A percentile compares a stretch with the other conserved stretches of the same genome.
Conservation (phyloP, 2,329 filamentous ascomycete species). For the Fusarium xylarioides region DNA sequence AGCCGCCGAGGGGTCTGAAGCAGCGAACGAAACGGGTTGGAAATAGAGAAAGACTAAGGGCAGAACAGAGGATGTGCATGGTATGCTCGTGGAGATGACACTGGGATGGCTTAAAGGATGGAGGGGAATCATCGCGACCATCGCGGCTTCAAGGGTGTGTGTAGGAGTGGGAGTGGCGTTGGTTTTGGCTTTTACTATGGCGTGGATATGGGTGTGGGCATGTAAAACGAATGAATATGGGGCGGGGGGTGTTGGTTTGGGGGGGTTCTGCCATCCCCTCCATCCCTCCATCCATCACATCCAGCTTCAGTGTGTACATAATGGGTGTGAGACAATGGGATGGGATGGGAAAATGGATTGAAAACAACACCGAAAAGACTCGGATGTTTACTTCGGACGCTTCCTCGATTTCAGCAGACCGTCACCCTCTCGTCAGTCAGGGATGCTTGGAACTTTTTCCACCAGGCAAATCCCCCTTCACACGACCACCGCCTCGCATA, state of each 20-base stretch:
- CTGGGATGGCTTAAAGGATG: constrained; percentile 14
- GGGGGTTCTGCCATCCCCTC: background rate
- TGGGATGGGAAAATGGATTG: constrained; percentile 11
- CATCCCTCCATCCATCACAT: constrained; percentile 6
- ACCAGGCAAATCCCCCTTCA: constrained; percentile 8
- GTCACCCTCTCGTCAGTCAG: constrained; percentile 5
- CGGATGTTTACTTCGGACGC: constrained; percentile 7
- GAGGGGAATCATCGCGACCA: constrained; percentile 17
- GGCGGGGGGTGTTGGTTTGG: background rate
- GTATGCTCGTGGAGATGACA: constrained; percentile 36
- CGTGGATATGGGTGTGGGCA: constrained; percentile 4
- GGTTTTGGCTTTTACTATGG: constrained; percentile 3
- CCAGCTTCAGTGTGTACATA: background rate
- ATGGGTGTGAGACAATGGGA: constrained; percentile 26
- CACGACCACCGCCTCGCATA: constrained; percentile 19
- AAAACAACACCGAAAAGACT: constrained; percentile 31
- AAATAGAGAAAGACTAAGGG: constrained; percentile 29
- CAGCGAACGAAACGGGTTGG: constrained; percentile 27
- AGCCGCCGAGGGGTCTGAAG: constrained; percentile 42
- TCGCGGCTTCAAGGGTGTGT: constrained; percentile 26
- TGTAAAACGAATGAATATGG: constrained; percentile 1
- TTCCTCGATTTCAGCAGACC: constrained; percentile 6
- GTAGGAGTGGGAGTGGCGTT: constrained; percentile 14
- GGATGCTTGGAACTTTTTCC: constrained; percentile 15
- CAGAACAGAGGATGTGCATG: constrained; percentile 29